These are phyloP conservation scores for Kokia cookei DNA, from an alignment of 441 rosid species.

Conservation along the genomic window DNA sequence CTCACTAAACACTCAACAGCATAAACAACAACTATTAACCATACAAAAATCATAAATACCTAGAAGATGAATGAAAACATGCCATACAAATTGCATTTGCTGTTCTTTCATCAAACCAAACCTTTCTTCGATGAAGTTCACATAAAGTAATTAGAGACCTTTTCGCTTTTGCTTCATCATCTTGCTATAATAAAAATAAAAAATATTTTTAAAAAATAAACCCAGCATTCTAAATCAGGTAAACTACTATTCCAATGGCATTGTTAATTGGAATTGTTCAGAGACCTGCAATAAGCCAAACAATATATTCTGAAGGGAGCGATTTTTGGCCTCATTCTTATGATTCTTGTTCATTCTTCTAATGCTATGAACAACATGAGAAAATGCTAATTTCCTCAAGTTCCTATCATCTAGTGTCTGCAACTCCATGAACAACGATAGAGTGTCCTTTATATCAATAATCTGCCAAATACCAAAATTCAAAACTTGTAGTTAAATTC, in stretches of 20 bases:
- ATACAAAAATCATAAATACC: slow-evolving; percentile 30
- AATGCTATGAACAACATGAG: slow-evolving; percentile 75
- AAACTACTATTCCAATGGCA: neutral
- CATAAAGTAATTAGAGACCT: slow-evolving; percentile 69
- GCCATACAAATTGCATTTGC: slow-evolving; percentile 88
- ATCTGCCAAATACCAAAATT: slow-evolving; percentile 35
- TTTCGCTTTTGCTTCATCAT: slow-evolving; percentile 75
- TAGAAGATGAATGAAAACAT: slow-evolving; percentile 77
- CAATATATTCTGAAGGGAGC: slow-evolving; percentile 71
- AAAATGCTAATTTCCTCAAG: slow-evolving; percentile 68
- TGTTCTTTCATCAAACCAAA: slow-evolving; percentile 89
- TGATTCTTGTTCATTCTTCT: slow-evolving; percentile 71
- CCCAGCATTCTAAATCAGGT: neutral
- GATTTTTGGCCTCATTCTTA: slow-evolving; percentile 67
- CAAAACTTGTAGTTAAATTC: neutral
- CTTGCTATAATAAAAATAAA: slow-evolving; percentile 40
- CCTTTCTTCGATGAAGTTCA: slow-evolving; percentile 75
- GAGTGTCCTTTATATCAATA: slow-evolving; percentile 53
- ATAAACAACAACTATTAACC: slow-evolving; percentile 8
- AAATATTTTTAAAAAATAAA: neutral
- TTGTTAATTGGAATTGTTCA: neutral
- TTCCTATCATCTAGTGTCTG: slow-evolving; percentile 77
- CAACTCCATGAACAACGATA: slow-evolving; percentile 74
- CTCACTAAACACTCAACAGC: slow-evolving; percentile 7
- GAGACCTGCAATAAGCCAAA: slow-evolving; percentile 67